A percentile compares a stretch with the other conserved stretches of the same genome.
Evolutionary conservation across 306 rosid species (phyloP).

Genomic region (Psophocarpus tetragonolobus): DNA sequence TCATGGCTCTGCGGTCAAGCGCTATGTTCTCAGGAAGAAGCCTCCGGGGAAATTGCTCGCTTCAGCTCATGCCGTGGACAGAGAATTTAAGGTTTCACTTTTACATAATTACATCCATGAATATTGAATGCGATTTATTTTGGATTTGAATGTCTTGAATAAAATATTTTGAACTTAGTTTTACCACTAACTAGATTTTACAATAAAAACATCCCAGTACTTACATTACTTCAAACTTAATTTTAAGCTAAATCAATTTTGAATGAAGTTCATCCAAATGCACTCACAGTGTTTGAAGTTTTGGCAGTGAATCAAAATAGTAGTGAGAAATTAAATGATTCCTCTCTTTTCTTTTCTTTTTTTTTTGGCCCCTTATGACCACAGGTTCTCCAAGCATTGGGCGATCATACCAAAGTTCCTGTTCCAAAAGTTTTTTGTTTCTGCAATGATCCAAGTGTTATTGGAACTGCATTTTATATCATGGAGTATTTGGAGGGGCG

Average conservation of each 20-base stretch:
- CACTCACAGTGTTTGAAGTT: not conserved
- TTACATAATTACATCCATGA: not conserved
- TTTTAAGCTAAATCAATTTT: not conserved
- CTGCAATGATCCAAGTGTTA: slow-evolving; percentile 74
- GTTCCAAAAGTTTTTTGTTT: slow-evolving; percentile 84
- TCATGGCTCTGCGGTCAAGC: slow-evolving; percentile 47
- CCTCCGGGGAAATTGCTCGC: slow-evolving; percentile 78
- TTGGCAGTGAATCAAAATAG: not conserved
- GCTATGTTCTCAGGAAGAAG: slow-evolving; percentile 88
- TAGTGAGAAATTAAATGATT: not conserved
- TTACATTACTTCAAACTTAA: not conserved
- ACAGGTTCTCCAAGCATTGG: slow-evolving; percentile 86
- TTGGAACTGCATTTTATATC: slow-evolving; percentile 87
- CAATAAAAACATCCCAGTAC: not conserved
- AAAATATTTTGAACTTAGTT: not conserved
- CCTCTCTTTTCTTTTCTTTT: not conserved
- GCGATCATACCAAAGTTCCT: slow-evolving; percentile 67
- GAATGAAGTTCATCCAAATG: not conserved
- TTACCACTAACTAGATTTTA: not conserved
- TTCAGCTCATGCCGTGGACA: slow-evolving; percentile 95
- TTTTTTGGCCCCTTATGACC: not conserved
- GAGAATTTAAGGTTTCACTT: slow-evolving; percentile 81
- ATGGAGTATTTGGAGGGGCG: slow-evolving; percentile 97
- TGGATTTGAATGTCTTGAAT: not conserved
- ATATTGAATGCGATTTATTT: not conserved